Evolutionary conservation across 2,329 filamentous ascomycete genomes (phyloP), one percentile per base, ranked within the genome.

Genomic region (Claviceps sp.): DNA sequence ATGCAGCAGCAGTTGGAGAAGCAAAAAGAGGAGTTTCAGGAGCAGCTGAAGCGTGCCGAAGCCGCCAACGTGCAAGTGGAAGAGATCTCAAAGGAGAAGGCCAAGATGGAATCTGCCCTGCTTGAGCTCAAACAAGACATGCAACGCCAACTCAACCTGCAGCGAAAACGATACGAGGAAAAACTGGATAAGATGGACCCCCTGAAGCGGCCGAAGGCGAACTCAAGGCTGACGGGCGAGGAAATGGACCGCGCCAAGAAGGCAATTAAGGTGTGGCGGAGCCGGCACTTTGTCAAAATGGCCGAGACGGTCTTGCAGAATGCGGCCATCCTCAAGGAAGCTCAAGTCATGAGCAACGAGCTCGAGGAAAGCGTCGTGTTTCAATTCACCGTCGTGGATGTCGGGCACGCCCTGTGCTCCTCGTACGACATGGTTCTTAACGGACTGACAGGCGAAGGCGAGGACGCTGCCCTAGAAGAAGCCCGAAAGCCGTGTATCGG

Each of bases 381-480:
- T 65, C 93, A 98, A 66, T 98, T 97, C 64, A 85, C 88, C 13
- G 83, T 96, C 52, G 82, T 97, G 37, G 91, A 96, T 61, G 74
- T 85, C 56, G 93, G 93, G 1, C 90, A 98, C 62, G 83, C 82
- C 22, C 78, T 94, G 58, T 90, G 86, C 59, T 98, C 93, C 3
- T 95, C 90, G 1, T 98, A 98, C 68, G 93, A 98, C 66, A 85
- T 98, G 69, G 89, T 97, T 3, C 75, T 98, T 43, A 95, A 95
- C 61, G 91, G 88, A 20, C 82, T 96, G 43, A 85, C 86, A 1
- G 82, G 84, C 9, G 91, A 97, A 65, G 88, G 91, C 24, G 80
- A 85, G 54, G 90, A 95, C 61, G 73, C 85, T 37, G 83, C 85
- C 18, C 77, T 98, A 6, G 88, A 95, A 54, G 81, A 84, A 57